Evolutionary conservation across 1,284 basidiomycete genomes (phyloP).

Genomic region (Ceratobasidium sp.): DNA sequence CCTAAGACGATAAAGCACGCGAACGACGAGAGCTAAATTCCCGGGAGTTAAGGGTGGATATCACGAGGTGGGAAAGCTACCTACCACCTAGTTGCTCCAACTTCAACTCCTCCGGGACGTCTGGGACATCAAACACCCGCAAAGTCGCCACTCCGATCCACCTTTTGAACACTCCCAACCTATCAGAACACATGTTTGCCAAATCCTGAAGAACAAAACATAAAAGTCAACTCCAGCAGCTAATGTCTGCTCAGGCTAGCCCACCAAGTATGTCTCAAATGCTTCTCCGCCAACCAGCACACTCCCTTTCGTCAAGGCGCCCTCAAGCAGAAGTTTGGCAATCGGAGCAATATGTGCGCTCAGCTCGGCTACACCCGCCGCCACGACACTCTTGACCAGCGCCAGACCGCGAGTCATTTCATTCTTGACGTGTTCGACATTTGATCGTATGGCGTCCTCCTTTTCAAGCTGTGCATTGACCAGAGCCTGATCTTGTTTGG

Average conservation of each 20-base stretch:
- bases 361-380: slow-evolving; percentile 65
- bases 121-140: slow-evolving; percentile 67
- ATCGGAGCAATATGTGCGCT: slow-evolving; percentile 63
- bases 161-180: slow-evolving; percentile 68
- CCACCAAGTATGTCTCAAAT: slow-evolving; percentile 79
- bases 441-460: slow-evolving; percentile 70
- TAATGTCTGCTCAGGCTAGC: slow-evolving; percentile 43
- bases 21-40: slow-evolving; percentile 72
- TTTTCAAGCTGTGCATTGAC: slow-evolving; percentile 81
- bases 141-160: slow-evolving; percentile 85
- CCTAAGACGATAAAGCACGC: slow-evolving; percentile 87
- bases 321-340: slow-evolving; percentile 66
- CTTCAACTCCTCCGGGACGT: slow-evolving; percentile 75
- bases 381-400: slow-evolving; percentile 68
- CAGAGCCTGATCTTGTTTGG: slow-evolving; percentile 82
- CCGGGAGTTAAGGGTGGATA: too few relatives aligned
- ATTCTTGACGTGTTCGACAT: slow-evolving; percentile 62
- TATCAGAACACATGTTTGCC: slow-evolving; percentile 68
- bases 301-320: slow-evolving; percentile 64
- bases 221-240: neutral
- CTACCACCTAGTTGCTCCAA: slow-evolving; percentile 74
- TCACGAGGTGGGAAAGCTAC: slow-evolving; percentile 44
- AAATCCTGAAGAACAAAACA: slow-evolving; percentile 62
- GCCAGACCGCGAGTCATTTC: slow-evolving; percentile 70
- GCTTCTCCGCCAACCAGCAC: slow-evolving; percentile 66